Base-by-base conservation (phyloP, 2,329 filamentous ascomycete species). In the Diplodia mutila region DNA sequence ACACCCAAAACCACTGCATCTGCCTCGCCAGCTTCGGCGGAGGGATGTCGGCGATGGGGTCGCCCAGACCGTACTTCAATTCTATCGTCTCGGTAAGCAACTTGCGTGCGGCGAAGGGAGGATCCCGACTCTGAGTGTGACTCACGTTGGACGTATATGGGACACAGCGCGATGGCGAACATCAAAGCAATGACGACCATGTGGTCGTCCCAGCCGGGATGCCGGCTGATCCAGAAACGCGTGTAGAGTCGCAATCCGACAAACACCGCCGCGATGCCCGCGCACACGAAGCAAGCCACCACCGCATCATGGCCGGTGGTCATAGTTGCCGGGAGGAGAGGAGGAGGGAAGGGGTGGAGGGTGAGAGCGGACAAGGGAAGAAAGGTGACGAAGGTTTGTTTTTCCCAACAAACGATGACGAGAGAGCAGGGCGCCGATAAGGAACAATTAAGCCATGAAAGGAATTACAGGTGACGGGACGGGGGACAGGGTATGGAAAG, bases 131-230 rank as follows among this genome's bases (percentile, higher is more conserved):
- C 7, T 25, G 12, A 11, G 16, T 16, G 4, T 4, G 18, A 29
- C 65, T 53, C 25, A 67, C 55, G 59, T 25, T 32, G 48, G 4
- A 32, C 5, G 46, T 63, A 63, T 32, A 64, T 57, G 9, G 66
- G 59, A 54, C 55, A 57, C 14, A 59, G 7, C 9, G 34, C 34
- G 14, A 59, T 42, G 7, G 66, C 46, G n/a, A 61, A 63, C 1
- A 67, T 6, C 34, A 63, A n/a, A 12, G 66, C 55, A 55, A 67
- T 16, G 8, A 52, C 54, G 23, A 67, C 54, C 55, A 67, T 23
- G 11, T 21, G 7, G 12, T 67, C 66, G n/a, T 67, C 66, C 55
- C 53, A 54, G 14, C 66, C 66, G 3, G 59, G 55, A 42, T 67
- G 53, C n/a, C 49, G 66, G 32, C 48, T 61, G 55, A 67, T 49